Evolutionary conservation across 139 green algal genomes (phyloP).

Genomic region (Closterium sp.): DNA sequence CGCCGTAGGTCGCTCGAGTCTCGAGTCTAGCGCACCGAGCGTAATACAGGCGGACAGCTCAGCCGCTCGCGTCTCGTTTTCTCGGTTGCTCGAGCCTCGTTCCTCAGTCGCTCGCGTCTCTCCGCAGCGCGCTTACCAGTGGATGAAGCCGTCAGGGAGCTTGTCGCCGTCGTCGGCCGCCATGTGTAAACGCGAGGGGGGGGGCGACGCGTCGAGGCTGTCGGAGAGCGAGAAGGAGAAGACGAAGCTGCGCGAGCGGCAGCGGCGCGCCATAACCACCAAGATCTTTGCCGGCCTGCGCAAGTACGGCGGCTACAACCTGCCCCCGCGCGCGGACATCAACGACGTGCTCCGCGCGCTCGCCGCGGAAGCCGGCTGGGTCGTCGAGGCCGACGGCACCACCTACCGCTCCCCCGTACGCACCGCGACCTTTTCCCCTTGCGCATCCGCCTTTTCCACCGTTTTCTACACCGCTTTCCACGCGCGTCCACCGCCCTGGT

Average conservation of each 20-base stretch:
- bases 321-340: constrained; percentile 39
- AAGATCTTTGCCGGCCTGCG: constrained; percentile 46
- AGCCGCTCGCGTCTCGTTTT: neutral
- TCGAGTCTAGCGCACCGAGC: neutral
- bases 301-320: constrained; percentile 48
- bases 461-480: neutral
- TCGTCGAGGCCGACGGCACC: constrained; percentile 37
- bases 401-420: constrained; percentile 36
- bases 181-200: neutral
- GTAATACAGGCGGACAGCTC: neutral
- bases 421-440: neutral
- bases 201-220: constrained; percentile 9
- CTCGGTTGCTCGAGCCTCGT: neutral
- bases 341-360: constrained; percentile 42
- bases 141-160: neutral
- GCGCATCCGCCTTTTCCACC: neutral
- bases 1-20: neutral
- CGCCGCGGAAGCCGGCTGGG: constrained; percentile 38
- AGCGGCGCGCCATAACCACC: constrained; percentile 40
- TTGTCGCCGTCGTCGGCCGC: neutral
- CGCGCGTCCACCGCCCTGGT: neutral
- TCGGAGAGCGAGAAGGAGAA: constrained; percentile 47
- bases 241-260: constrained; percentile 43
- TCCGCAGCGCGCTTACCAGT: neutral
- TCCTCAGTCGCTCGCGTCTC: neutral